Evolutionary conservation across 2,329 filamentous ascomycete genomes (phyloP), one percentile per base, ranked within the genome.

Genomic region (Aspergillus sp.): DNA sequence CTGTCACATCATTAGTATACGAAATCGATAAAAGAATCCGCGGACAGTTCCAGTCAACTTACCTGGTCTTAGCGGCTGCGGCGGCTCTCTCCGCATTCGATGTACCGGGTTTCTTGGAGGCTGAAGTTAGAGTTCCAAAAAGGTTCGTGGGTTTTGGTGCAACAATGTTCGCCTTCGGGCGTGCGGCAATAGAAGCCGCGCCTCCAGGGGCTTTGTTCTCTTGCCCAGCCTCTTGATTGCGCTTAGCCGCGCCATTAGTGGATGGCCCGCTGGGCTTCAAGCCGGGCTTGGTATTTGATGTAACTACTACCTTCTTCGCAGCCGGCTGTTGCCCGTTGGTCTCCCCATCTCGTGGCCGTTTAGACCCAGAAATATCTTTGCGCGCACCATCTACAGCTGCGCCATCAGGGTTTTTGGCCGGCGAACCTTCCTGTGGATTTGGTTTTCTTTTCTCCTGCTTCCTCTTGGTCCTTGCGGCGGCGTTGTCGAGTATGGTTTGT

Each of bases 401-500:
- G 7, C 49, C 17, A 34, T 66, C 63, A 20, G 59, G 45, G 24
- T 42, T 40, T 44, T 69, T 74, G 7, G 41, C 58, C n/a, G 72
- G 66, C 2, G 71, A 68, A 15, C 66, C 65, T 52, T 76, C 74
- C 59, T 75, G 74, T 3, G 71, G 61, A 8, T 70, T 68, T n/a
- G 75, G 61, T 52, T 77, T 76, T 17, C 64, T 59, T 33, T 59
- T 64, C 34, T 73, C 75, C 39, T 73, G 66, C 56, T 79, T 80
- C 51, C 76, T 72, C 63, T 79, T 79, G 5, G 76, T 77, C 17
- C 72, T 75, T 34, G 71, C 70, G 41, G 71, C 70, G 55, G 78
- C 79, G 66, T 80, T 81, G 22, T 79, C 76, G 46, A 84, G 66
- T 42, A 88, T 81, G 62, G 78, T 77, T 63, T 85, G 81, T 4